phyloP scores from a whole-genome alignment of 768 basidiomycete genomes.

The Guyanaporus albipodus region DNA sequence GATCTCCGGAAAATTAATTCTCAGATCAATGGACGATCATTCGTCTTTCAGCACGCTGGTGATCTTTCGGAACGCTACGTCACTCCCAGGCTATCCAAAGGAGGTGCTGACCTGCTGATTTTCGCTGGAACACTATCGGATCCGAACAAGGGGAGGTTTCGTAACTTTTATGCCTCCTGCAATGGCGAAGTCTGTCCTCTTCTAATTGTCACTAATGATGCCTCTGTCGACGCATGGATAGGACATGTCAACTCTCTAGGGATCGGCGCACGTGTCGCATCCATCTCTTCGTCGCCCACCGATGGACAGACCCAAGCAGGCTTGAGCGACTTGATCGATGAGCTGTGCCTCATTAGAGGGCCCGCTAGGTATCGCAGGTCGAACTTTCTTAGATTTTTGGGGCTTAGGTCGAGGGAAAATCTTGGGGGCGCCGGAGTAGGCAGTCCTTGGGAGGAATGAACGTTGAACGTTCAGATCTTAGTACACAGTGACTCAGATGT shows the following conservation, averaged over 20 bases:
- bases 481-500: not conserved
- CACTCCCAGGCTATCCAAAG: slow-evolving; percentile 18
- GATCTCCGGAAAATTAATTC: slow-evolving; percentile 15
- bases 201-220: slow-evolving; percentile 16
- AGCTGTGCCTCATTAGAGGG: slow-evolving; percentile 24
- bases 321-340: slow-evolving; percentile 15
- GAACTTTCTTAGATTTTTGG: slow-evolving; percentile 15
- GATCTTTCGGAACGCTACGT: slow-evolving; percentile 14
- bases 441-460: not conserved
- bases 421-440: slow-evolving; percentile 1
- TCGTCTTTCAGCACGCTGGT: slow-evolving; percentile 20
- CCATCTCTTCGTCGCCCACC: slow-evolving; percentile 1
- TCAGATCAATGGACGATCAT: slow-evolving; percentile 22
- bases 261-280: slow-evolving; percentile 12
- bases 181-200: slow-evolving; percentile 25
- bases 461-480: too few species aligned
- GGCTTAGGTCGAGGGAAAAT: slow-evolving; percentile 10
- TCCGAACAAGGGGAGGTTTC: slow-evolving; percentile 8
- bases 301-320: not conserved
- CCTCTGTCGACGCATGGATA: slow-evolving; percentile 9
- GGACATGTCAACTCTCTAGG: slow-evolving; percentile 6
- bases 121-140: slow-evolving; percentile 15
- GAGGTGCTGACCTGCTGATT: slow-evolving; percentile 23
- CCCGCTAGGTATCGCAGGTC: slow-evolving; percentile 13
- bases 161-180: slow-evolving; percentile 15